phyloP scores from a whole-genome alignment of 805 yeast species.

The Metschnikowia similis region DNA sequence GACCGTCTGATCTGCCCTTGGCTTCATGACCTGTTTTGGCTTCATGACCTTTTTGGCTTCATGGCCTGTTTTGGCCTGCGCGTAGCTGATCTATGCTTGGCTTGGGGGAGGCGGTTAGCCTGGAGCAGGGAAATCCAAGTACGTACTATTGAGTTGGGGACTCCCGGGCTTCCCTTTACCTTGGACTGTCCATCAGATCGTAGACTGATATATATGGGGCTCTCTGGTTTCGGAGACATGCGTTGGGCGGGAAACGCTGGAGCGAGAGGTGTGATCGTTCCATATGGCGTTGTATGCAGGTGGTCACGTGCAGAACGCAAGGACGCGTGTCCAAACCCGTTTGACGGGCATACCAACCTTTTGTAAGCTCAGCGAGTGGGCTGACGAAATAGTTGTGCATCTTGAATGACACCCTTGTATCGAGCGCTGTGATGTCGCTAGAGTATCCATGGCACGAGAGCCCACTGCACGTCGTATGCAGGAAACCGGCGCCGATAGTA shows the following conservation, averaged over 20 bases:
- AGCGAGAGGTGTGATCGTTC: neutral
- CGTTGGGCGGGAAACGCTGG: neutral
- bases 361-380: too few species aligned
- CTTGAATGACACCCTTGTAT: too few species aligned
- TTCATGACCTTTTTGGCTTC: too few species aligned
- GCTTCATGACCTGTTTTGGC: too few species aligned
- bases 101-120: neutral
- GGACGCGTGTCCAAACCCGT: neutral
- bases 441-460: slow-evolving; percentile 31
- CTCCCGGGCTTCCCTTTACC: slow-evolving; percentile 66
- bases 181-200: slow-evolving; percentile 51
- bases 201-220: slow-evolving; percentile 34
- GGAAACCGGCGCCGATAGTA: slow-evolving; percentile 40
- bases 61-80: too few species aligned
- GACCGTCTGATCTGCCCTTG: too few species aligned
- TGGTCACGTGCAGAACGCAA: neutral
- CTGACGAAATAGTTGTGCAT: too few species aligned
- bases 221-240: slow-evolving; percentile 16
- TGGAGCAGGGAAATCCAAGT: neutral
- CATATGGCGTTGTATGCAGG: neutral
- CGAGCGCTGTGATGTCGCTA: neutral
- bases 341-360: too few species aligned
- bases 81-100: too few species aligned
- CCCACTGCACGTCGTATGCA: slow-evolving; percentile 25
- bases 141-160: slow-evolving; percentile 47